Percentiles rank a stretch among this genome's conserved stretches.
Conservation (phyloP, 208 protist species). For the Wallacemonas rigidus region DNA sequence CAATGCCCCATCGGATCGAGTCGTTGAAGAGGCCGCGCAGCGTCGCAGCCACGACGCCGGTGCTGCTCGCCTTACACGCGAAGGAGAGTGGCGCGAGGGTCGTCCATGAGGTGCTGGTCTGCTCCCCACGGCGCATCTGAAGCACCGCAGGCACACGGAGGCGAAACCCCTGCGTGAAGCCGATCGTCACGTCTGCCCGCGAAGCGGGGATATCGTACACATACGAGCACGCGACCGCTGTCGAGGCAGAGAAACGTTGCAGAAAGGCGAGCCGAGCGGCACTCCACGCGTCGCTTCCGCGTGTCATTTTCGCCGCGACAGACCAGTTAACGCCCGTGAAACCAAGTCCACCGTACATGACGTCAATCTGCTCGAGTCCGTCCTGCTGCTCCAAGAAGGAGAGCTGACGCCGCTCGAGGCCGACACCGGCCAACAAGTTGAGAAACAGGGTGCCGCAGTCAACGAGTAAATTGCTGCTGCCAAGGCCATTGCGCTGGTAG, state of each 20-base stretch:
- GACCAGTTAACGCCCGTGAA: slow-evolving; percentile 84
- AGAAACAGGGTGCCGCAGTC: slow-evolving; percentile 84
- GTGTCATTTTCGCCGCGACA: slow-evolving; percentile 74
- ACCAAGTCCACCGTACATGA: slow-evolving; percentile 79
- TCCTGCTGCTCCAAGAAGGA: slow-evolving; percentile 85
- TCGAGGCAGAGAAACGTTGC: slow-evolving; percentile 61
- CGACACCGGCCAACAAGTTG: slow-evolving; percentile 78
- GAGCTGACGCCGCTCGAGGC: slow-evolving; percentile 81
- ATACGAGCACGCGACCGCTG: slow-evolving; percentile 72
- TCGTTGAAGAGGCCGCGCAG: slow-evolving; percentile 74
- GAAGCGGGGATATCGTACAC: slow-evolving; percentile 63
- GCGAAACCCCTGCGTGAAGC: slow-evolving; percentile 79
- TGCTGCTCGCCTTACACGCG: slow-evolving; percentile 74
- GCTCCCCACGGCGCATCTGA: slow-evolving; percentile 25
- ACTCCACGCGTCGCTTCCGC: slow-evolving; percentile 71
- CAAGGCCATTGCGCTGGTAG: slow-evolving; percentile 84
- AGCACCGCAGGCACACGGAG: slow-evolving; percentile 52
- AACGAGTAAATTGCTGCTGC: slow-evolving; percentile 83
- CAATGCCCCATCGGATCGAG: slow-evolving; percentile 70
- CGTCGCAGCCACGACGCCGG: slow-evolving; percentile 62
- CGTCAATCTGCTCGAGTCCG: slow-evolving; percentile 56
- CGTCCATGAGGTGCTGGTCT: slow-evolving; percentile 29
- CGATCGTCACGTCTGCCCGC: slow-evolving; percentile 54
- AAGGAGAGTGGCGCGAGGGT: slow-evolving; percentile 51
- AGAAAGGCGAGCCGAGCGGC: slow-evolving; percentile 66